Base-by-base conservation (phyloP, 2,329 filamentous ascomycete genomes). In the Paecilomyces variotii region DNA sequence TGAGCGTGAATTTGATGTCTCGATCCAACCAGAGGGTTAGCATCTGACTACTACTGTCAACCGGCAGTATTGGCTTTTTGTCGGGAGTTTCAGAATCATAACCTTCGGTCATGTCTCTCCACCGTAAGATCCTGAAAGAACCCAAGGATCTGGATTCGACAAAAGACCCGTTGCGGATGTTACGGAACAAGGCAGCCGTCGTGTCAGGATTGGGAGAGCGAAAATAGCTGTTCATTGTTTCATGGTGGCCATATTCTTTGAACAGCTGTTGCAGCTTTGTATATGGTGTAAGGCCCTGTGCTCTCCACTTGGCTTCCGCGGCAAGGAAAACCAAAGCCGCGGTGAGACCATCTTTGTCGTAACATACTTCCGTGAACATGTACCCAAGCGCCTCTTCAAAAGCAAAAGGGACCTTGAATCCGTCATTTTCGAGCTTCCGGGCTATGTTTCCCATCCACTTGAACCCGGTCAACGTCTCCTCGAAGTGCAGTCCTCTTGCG, bases 341-440 rank as follows among this genome's bases (percentile, higher is more conserved):
- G 4, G 82, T 79, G 58, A 87, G 80, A 2, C 84, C 84, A 67
- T 87, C 85, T 65, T 87, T 87, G 70, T 87, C 85, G 63, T 83
- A 81, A 45, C 84, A 84, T 1, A 86, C 80, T 6, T 78, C 72
- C 0, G 84, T 78, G 57, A 87, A 84, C 85, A 87, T 87, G 69
- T 86, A 87, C 0, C 85, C 85, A 25, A 87, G 79, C 6, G 85
- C 85, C 71, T 87, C 85, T 70, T 87, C 85, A 63, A 84, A 87
- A 1, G 84, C 84, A 65, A 81, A 87, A 0, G 78, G 73, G 0
- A 82, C 78, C 25, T 78, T 73, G 63, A 81, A 82, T 26, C 80
- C 82, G 57, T 74, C 65, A 2, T 68, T 64, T 57, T 79, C 74
- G 1, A 86, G 75, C n/a, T 79, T 73, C 19, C 79, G 78, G 1